Evolutionary conservation across 1,139 yeast genomes (phyloP), one percentile per base, ranked within the genome.

Genomic region (Suhomyces maxii): DNA sequence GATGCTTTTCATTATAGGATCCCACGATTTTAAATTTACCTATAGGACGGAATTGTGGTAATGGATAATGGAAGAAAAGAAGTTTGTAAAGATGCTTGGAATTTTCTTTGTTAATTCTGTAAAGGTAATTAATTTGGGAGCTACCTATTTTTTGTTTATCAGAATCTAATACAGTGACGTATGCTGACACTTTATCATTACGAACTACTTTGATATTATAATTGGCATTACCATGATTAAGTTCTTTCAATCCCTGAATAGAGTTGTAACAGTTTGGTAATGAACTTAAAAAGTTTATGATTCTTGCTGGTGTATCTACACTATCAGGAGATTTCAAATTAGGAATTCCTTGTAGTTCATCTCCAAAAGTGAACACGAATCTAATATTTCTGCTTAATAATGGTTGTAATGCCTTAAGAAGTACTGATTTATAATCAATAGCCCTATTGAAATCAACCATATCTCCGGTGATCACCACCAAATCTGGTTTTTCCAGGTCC

Each of bases 21-120:
- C 84, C 83, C 31, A 79, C 69, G 37, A 79, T 67, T 51, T 73
- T 71, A 54, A 79, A 79, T 36, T 65, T 64, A 0, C 79, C 80
- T 9, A 53, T 56, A 4, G 83, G 83, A 39, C 84, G 66, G 56
- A 71, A 79, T 56, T 79, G 79, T 3, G 79, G 77, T 28, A 79
- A 65, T 1, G 84, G 84, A 48, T 67, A 68, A 58, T 79, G 82
- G 58, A 77, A 74, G 51, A 79, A 79, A n/a, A 71, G 52, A 32
- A 74, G 55, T 53, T 71, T 72, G 51, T 64, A 68, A 30, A 56
- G 34, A 12, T 52, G 28, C 12, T 31, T 14, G 25, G 14, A 9
- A 12, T 8, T 11, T 37, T 48, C 36, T 41, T 32, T 25, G 41
- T 46, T 46, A 36, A 50, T 31, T 11, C 60, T 49, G 49, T 55